phyloP scores from a whole-genome alignment of 495 filamentous ascomycete genomes.

The Aspergillus heteromorphus region DNA sequence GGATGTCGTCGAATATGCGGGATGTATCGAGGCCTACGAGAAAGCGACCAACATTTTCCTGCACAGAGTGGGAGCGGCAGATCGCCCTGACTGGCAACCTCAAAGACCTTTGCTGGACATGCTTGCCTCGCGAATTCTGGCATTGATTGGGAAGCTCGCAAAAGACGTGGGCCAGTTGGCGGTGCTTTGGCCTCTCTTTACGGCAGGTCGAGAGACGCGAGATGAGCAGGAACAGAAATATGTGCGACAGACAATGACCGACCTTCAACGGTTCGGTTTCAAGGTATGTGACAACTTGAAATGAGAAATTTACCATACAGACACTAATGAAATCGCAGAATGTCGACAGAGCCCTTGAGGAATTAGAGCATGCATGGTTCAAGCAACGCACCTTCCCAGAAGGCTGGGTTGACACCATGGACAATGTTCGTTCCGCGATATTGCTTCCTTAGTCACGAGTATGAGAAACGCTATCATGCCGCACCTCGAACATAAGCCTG shows the following conservation, averaged over 20 bases:
- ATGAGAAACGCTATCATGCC: background rate
- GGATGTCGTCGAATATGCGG: conserved; percentile 33
- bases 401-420: conserved; percentile 35
- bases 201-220: conserved; percentile 35
- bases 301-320: background rate
- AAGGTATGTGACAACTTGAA: conserved; percentile 15
- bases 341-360: conserved; percentile 32
- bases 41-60: conserved; percentile 36
- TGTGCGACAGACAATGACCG: conserved; percentile 33
- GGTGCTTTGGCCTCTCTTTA: conserved; percentile 34
- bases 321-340: conserved; percentile 20
- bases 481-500: background rate
- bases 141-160: conserved; percentile 29
- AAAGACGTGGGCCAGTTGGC: conserved; percentile 36
- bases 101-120: conserved; percentile 26
- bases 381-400: conserved; percentile 34
- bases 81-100: conserved; percentile 25
- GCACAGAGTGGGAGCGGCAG: conserved; percentile 32
- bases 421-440: conserved; percentile 35
- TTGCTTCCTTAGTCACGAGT: conserved; percentile 19
- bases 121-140: conserved; percentile 30
- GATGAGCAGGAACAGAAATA: conserved; percentile 29
- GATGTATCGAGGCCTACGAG: conserved; percentile 39
- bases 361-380: conserved; percentile 33
- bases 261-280: conserved; percentile 34